A percentile compares a stretch with the other conserved stretches of the same genome.
phyloP scores from a whole-genome alignment of 805 yeast species.

The Monosporozyma aquatica region DNA sequence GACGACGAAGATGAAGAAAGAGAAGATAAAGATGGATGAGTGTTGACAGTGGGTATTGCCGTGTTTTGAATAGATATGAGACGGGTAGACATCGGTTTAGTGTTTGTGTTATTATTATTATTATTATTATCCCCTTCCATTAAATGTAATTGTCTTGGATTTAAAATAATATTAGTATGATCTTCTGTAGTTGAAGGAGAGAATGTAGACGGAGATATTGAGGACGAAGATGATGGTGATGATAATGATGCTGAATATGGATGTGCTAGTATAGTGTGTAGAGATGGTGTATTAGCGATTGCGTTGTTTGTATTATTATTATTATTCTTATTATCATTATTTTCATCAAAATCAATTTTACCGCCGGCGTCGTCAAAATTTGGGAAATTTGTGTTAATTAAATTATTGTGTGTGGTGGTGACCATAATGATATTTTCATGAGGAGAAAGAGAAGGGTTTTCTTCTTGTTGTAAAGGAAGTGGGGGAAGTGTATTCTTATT shows the following conservation, averaged over 20 bases:
- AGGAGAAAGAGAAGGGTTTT: background rate
- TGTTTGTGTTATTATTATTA: too few relatives aligned
- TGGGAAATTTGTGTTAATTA: background rate
- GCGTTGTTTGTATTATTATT: background rate
- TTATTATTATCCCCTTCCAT: background rate
- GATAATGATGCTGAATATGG: background rate
- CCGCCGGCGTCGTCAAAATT: constrained; percentile 3
- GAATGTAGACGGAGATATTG: background rate
- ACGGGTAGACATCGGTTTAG: background rate
- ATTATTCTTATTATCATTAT: background rate
- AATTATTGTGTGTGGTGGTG: too few relatives aligned
- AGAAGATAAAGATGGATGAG: too few relatives aligned
- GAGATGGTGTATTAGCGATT: background rate
- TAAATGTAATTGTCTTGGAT: background rate
- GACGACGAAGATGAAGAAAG: too few relatives aligned
- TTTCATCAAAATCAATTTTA: background rate
- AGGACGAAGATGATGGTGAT: background rate
- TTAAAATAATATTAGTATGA: background rate
- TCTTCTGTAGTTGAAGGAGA: background rate
- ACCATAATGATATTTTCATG: background rate
- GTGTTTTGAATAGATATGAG: background rate
- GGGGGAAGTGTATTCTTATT: too few relatives aligned
- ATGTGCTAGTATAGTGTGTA: too few relatives aligned
- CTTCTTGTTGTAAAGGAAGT: too few relatives aligned
- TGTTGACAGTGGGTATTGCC: too few relatives aligned